Evolutionary conservation across 2,329 filamentous ascomycete species (phyloP).

Genomic region (Fusarium pseudonygamai): DNA sequence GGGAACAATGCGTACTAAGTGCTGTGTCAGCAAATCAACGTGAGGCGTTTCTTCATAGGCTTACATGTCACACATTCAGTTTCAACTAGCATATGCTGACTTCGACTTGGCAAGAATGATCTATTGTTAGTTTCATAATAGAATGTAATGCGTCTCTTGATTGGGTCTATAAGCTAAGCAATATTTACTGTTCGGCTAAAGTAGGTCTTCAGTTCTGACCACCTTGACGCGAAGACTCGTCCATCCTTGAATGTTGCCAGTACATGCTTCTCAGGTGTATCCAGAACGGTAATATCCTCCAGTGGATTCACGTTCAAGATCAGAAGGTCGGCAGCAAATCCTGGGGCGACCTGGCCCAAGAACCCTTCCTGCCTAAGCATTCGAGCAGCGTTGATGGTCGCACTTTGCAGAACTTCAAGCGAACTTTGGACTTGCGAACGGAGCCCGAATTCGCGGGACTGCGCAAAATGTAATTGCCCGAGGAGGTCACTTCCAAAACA

Average conservation of each 20-base stretch:
- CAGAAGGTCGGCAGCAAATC: not conserved
- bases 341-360: not conserved
- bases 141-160: not conserved
- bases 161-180: not conserved
- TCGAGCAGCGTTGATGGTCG: not conserved
- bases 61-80: not conserved
- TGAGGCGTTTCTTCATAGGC: not conserved
- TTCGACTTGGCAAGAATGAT: not conserved
- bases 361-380: not conserved
- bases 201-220: not conserved
- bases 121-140: not conserved
- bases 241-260: not conserved
- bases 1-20: not conserved
- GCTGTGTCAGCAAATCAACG: accelerated
- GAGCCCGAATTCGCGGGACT: not conserved
- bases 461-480: not conserved
- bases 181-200: not conserved
- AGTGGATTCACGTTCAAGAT: not conserved
- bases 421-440: not conserved
- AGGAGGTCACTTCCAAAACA: not conserved
- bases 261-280: not conserved
- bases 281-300: not conserved
- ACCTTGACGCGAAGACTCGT: not conserved
- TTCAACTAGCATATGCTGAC: not conserved
- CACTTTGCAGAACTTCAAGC: not conserved